Conservation (phyloP, 2,329 filamentous ascomycete genomes). For the Sporothrix protearum region DNA sequence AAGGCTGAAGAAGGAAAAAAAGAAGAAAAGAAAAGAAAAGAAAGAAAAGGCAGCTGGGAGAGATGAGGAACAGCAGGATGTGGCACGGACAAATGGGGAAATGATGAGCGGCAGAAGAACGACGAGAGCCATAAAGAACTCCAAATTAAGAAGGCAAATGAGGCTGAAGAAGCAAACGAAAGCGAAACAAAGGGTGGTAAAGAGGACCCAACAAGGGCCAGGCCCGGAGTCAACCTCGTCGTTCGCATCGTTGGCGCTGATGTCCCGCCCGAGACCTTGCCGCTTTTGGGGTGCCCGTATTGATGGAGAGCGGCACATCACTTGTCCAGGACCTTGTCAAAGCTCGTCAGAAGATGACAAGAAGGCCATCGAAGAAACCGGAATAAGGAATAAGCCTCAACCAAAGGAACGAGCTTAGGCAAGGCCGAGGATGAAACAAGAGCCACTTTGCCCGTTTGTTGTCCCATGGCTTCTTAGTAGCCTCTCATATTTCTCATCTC, state of each 20-base stretch:
- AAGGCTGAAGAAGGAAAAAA: neutral
- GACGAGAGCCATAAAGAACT: neutral
- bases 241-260: neutral
- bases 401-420: neutral
- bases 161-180: conserved; percentile 3
- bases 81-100: conserved; percentile 13
- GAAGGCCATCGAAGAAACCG: neutral
- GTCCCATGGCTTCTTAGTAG: neutral
- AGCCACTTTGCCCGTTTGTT: conserved; percentile 10
- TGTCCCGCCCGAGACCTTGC: conserved; percentile 1
- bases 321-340: neutral
- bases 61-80: conserved; percentile 1
- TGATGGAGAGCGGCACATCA: conserved; percentile 7
- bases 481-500: neutral
- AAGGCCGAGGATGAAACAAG: conserved; percentile 11
- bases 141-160: neutral
- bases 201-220: neutral
- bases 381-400: neutral
- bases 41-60: conserved; percentile 1
- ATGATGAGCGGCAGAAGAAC: conserved; percentile 18
- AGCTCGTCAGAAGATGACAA: neutral
- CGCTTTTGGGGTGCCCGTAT: conserved; percentile 8
- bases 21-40: neutral
- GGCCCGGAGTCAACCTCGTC: neutral
- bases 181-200: neutral